Percentiles rank a stretch among this genome's conserved stretches.
Conservation (phyloP, 768 basidiomycete species). For the Exsudoporus frostii region DNA sequence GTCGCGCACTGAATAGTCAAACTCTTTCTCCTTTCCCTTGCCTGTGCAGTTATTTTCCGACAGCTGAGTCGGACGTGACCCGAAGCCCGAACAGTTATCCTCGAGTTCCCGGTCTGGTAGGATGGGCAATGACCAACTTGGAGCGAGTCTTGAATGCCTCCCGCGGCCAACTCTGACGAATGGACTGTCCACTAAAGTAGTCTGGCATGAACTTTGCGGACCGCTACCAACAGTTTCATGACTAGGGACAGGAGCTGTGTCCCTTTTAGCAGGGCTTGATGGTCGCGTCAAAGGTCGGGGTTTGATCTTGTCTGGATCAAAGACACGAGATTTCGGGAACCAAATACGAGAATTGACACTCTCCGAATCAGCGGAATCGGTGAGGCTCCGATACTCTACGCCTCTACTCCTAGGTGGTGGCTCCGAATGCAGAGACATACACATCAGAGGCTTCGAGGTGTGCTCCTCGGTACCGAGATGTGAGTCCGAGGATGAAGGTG, state of each 20-base stretch:
- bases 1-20: neutral
- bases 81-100: neutral
- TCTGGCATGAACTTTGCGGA: neutral
- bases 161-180: conserved; percentile 23
- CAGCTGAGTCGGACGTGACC: neutral
- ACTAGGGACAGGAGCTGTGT: neutral
- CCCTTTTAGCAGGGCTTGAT: conserved; percentile 20
- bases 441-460: neutral
- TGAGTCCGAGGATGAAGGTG: conserved; percentile 1
- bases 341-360: conserved; percentile 27
- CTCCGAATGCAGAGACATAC: conserved; percentile 6
- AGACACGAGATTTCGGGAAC: conserved; percentile 23
- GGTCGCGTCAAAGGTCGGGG: conserved; percentile 19
- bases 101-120: conserved; percentile 7
- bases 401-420: conserved; percentile 11
- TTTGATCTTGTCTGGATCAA: conserved; percentile 29
- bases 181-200: conserved; percentile 3
- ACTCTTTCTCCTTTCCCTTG: conserved; percentile 4
- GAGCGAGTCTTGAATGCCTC: conserved; percentile 14
- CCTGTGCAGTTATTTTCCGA: neutral
- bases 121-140: conserved; percentile 19
- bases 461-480: conserved; percentile 11
- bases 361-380: conserved; percentile 12
- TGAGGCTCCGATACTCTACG: conserved; percentile 19
- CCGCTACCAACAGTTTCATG: neutral